Evolutionary conservation across 129 eudicot species (phyloP), one percentile per base, ranked within the genome.

Genomic region (Saussurea involucrata): DNA sequence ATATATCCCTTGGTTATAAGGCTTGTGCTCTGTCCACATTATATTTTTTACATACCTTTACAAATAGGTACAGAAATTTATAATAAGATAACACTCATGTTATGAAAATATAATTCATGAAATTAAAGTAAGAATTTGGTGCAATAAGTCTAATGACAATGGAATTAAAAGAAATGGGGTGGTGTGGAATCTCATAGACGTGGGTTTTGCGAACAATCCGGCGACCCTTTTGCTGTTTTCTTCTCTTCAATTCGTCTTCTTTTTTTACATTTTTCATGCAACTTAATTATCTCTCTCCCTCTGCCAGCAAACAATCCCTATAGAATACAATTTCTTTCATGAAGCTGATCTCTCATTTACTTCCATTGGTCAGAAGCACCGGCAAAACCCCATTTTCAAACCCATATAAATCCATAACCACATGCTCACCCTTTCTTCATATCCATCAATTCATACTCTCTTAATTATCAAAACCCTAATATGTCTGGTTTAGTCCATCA

Each of bases 151-250:
- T 49, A 49, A 15, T 49, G 1, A 49, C 20, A 49, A 57, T 36
- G 84, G 69, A 81, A 67, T 85, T 89, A 78, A 92, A 82, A 65
- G 67, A 36, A 44, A 21, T 44, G 49, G 13, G 74, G 40, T 82
- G 79, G 64, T 77, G 67, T 82, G 85, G 81, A 77, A 71, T 77
- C 81, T 89, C 87, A 81, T 53, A 84, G 91, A 86, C 96, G 88
- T 92, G 97, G 84, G 84, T 73, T 46, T 79, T 73, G 92, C 96
- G 92, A 68, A 44, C 90, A 86, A 88, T 82, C 86, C 98, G 96
- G 86, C 98, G 90, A 29, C 22, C 81, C 83, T 90, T 85, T 66
- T 81, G 98, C 94, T 88, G 89, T 81, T 81, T 71, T 83, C 49
- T 68, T 29, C 74, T 68, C 33, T 29, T 81, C 75, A 71, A 46